Conservation (phyloP, 1,284 basidiomycete genomes). For the Malassezia yamatoensis region DNA sequence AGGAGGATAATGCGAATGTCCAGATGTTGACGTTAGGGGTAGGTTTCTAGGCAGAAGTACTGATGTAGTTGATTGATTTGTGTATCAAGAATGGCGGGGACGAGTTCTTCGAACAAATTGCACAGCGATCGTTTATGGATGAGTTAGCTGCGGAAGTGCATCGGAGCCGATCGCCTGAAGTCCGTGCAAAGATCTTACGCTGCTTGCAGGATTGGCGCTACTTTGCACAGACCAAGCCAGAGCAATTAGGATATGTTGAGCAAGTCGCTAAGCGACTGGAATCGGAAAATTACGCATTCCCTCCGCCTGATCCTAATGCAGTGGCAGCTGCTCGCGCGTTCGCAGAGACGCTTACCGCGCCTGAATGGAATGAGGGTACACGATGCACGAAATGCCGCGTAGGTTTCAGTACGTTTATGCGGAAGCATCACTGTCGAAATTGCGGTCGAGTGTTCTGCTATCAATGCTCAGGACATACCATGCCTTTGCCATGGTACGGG, state of each 20-base stretch:
- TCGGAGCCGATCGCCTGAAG: conserved; percentile 61
- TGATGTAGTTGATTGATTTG: conserved; percentile 60
- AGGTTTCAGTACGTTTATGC: conserved; percentile 85
- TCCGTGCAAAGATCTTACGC: conserved; percentile 69
- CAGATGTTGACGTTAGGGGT: conserved; percentile 76
- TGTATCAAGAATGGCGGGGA: conserved; percentile 98
- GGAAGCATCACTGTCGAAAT: conserved; percentile 97
- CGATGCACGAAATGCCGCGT: conserved; percentile 87
- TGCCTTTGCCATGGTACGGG: conserved; percentile 83
- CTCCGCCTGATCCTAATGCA: conserved; percentile 62
- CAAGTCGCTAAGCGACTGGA: conserved; percentile 40
- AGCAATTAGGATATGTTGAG: conserved; percentile 43
- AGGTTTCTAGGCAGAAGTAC: conserved; percentile 2
- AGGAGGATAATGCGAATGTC: conserved; percentile 92
- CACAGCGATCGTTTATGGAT: conserved; percentile 81
- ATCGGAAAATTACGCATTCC: conserved; percentile 64
- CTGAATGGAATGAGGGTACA: conserved; percentile 92
- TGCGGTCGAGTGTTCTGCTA: conserved; percentile 96
- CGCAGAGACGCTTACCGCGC: conserved; percentile 52
- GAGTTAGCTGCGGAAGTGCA: conserved; percentile 69
- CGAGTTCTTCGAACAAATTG: conserved; percentile 59
- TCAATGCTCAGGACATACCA: conserved; percentile 73
- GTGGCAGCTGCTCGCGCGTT: conserved; percentile 47
- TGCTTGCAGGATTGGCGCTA: conserved; percentile 85
- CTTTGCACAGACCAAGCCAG: conserved; percentile 71